These are phyloP conservation scores for Cladosporium sp. DNA, from an alignment of 2,329 filamentous ascomycete species.

Conservation along the genomic window DNA sequence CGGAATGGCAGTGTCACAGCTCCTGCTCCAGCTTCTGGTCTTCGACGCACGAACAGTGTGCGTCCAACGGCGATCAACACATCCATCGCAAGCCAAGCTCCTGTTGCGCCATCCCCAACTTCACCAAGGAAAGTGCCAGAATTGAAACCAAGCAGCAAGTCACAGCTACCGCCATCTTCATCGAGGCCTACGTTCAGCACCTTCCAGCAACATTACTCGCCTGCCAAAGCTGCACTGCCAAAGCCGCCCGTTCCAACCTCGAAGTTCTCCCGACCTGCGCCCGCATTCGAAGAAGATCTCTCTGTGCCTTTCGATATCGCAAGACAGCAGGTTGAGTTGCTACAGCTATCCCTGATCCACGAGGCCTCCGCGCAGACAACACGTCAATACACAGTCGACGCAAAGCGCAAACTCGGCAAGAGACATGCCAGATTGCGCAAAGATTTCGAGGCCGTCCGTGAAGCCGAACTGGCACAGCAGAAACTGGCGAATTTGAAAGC, in stretches of 20 bases:
- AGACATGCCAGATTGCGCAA: constrained; percentile 32
- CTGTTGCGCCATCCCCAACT: constrained; percentile 4
- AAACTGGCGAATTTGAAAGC: constrained; percentile 56
- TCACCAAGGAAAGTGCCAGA: constrained; percentile 14
- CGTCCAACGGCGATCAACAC: constrained; percentile 12
- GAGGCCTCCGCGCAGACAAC: constrained; percentile 51
- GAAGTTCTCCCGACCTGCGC: constrained; percentile 25
- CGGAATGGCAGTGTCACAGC: background rate
- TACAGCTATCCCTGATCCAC: constrained; percentile 67
- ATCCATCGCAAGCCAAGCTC: background rate
- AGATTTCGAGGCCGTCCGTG: constrained; percentile 38
- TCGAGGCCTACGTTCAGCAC: constrained; percentile 60
- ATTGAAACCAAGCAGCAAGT: constrained; percentile 1
- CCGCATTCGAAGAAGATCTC: constrained; percentile 20
- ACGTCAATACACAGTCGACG: constrained; percentile 58
- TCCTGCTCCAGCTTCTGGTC: background rate
- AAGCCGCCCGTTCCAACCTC: constrained; percentile 55
- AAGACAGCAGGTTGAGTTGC: constrained; percentile 59
- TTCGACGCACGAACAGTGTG: constrained; percentile 15
- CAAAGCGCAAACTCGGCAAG: constrained; percentile 40
- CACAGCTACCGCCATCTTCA: constrained; percentile 36
- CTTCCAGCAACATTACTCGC: constrained; percentile 67
- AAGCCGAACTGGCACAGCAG: constrained; percentile 29
- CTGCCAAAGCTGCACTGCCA: constrained; percentile 60
- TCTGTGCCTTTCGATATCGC: constrained; percentile 26